Evolutionary conservation across 176 grass and related monocot species (phyloP).

Genomic region (Panicum miliaceum): DNA sequence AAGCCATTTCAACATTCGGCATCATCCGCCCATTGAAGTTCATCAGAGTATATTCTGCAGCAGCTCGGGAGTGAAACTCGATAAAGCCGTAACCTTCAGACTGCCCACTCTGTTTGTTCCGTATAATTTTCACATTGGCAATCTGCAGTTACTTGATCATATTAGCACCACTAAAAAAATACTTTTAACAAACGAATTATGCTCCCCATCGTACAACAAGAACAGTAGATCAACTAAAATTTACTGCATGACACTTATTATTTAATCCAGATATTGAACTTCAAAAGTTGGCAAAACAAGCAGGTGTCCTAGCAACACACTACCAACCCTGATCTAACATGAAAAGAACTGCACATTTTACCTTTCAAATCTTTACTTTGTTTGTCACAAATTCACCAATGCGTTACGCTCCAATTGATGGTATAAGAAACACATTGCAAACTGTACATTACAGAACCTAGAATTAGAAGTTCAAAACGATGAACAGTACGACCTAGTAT

Average conservation of each 20-base stretch:
- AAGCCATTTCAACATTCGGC: slow-evolving; percentile 60
- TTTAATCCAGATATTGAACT: not conserved
- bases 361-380: not conserved
- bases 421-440: not conserved
- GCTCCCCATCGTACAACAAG: not conserved
- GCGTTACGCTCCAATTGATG: not conserved
- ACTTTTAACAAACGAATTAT: slow-evolving; percentile 17
- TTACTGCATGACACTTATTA: not conserved
- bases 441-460: not conserved
- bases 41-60: slow-evolving; percentile 73
- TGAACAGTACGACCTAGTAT: not conserved
- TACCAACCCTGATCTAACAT: not conserved
- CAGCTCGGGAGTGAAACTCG: slow-evolving; percentile 69
- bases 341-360: not conserved
- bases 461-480: slow-evolving; percentile 5
- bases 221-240: not conserved
- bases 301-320: not conserved
- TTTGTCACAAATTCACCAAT: not conserved
- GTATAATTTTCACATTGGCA: slow-evolving; percentile 74
- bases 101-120: slow-evolving; percentile 79
- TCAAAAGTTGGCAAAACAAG: not conserved
- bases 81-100: slow-evolving; percentile 94
- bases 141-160: slow-evolving; percentile 54
- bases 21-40: slow-evolving; percentile 80
- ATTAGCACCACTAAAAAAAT: slow-evolving; percentile 20